Evolutionary conservation across 352 stramenopile genomes (phyloP).

Genomic region (Thraustochytrium striatum): DNA sequence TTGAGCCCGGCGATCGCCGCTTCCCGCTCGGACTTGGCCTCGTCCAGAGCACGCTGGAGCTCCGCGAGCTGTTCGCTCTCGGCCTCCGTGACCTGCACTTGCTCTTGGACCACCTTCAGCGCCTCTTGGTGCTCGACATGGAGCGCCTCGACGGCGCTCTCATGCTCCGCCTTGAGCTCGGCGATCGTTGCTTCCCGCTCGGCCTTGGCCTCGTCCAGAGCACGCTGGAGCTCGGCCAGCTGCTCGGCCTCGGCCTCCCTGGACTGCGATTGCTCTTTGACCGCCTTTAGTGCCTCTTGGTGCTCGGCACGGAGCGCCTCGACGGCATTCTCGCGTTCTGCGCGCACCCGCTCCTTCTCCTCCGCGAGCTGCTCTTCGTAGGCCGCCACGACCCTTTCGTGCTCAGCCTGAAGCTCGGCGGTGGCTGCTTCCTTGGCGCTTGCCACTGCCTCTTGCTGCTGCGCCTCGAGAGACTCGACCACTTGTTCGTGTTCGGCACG

Average conservation of each 20-base stretch:
- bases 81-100: background rate
- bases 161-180: background rate
- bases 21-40: background rate
- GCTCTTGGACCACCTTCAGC: background rate
- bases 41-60: background rate
- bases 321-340: background rate
- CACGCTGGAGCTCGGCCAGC: background rate
- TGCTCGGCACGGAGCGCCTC: background rate
- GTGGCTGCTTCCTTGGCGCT: background rate
- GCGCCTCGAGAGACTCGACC: background rate
- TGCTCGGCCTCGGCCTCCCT: background rate
- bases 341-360: background rate
- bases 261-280: background rate
- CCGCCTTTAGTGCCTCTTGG: background rate
- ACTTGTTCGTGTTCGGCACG: background rate
- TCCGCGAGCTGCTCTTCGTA: background rate
- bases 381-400: too few species aligned
- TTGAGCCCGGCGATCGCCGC: background rate
- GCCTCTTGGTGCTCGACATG: background rate
- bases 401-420: background rate
- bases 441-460: background rate
- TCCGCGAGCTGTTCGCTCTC: constrained; percentile 15
- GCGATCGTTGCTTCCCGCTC: background rate
- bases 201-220: background rate
- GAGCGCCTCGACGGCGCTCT: background rate